Conservation (phyloP, 441 rosid genomes). For the Gossypium schwendimanii region DNA sequence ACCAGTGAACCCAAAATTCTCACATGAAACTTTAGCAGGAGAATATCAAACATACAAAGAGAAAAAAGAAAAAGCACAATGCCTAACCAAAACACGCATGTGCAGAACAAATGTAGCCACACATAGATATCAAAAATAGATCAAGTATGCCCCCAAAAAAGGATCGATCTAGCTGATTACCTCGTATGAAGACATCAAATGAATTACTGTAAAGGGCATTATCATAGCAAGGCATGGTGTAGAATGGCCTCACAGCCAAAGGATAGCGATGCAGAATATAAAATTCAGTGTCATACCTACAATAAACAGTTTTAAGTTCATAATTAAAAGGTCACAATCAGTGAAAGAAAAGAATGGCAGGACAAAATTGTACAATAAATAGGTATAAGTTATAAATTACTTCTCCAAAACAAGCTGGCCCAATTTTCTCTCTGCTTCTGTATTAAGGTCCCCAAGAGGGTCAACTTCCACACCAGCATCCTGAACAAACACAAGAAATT, state of each 20-base stretch:
- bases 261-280: conserved; percentile 81
- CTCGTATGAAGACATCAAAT: conserved; percentile 90
- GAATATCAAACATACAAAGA: background rate
- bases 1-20: background rate
- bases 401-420: conserved; percentile 81
- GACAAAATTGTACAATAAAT: background rate
- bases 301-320: conserved; percentile 5
- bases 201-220: conserved; percentile 71
- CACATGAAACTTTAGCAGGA: background rate
- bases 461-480: conserved; percentile 78
- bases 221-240: conserved; percentile 86
- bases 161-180: conserved; percentile 22
- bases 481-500: conserved; percentile 32
- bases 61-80: background rate
- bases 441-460: conserved; percentile 81
- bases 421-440: conserved; percentile 79
- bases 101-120: conserved; percentile 4
- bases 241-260: conserved; percentile 75
- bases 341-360: background rate
- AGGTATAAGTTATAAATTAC: conserved; percentile 26
- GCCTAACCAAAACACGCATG: background rate
- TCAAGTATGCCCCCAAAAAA: background rate
- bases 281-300: conserved; percentile 75
- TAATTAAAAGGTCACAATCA: background rate
- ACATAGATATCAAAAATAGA: background rate